Evolutionary conservation across 164 flowering plant genomes (phyloP).

Genomic region (Vitis rupestris): DNA sequence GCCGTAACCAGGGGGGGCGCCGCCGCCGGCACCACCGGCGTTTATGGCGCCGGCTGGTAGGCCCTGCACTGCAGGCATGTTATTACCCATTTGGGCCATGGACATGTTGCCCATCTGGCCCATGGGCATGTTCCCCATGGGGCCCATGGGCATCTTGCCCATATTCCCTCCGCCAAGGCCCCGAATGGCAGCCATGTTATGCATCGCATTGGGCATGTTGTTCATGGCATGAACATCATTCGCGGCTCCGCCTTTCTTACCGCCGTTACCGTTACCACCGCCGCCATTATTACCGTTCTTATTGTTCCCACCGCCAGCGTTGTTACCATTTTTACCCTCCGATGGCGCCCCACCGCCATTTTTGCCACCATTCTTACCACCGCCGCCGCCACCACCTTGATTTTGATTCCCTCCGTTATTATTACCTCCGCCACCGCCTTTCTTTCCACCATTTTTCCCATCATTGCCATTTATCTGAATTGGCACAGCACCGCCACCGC

Average conservation of each 20-base stretch:
- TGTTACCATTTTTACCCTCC: slow-evolving; percentile 17
- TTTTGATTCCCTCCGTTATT: slow-evolving; percentile 28
- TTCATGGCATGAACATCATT: slow-evolving; percentile 34
- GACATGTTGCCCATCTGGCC: slow-evolving; percentile 21
- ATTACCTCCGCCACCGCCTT: slow-evolving; percentile 45
- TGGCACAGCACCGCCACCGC: slow-evolving; percentile 35
- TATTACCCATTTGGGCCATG: slow-evolving; percentile 47
- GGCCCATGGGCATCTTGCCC: slow-evolving; percentile 30
- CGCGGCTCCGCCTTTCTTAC: slow-evolving; percentile 14
- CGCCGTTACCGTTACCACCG: slow-evolving; percentile 27
- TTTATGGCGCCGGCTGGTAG: slow-evolving; percentile 55
- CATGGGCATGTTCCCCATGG: slow-evolving; percentile 40
- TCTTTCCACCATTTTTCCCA: slow-evolving; percentile 41
- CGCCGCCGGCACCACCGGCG: slow-evolving; percentile 34
- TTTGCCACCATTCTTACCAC: slow-evolving; percentile 41
- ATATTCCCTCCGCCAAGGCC: slow-evolving; percentile 24
- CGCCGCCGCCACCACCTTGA: slow-evolving; percentile 38
- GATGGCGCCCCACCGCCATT: slow-evolving; percentile 8
- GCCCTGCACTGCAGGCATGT: slow-evolving; percentile 69
- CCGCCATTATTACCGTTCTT: slow-evolving; percentile 21
- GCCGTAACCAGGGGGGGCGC: slow-evolving; percentile 30
- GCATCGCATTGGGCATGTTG: slow-evolving; percentile 33
- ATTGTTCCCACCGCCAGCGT: slow-evolving; percentile 1
- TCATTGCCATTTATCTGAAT: slow-evolving; percentile 27
- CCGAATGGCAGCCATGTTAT: slow-evolving; percentile 29